Base-by-base conservation (phyloP, 2,329 filamentous ascomycete genomes). In the Beauveria brongniartii region DNA sequence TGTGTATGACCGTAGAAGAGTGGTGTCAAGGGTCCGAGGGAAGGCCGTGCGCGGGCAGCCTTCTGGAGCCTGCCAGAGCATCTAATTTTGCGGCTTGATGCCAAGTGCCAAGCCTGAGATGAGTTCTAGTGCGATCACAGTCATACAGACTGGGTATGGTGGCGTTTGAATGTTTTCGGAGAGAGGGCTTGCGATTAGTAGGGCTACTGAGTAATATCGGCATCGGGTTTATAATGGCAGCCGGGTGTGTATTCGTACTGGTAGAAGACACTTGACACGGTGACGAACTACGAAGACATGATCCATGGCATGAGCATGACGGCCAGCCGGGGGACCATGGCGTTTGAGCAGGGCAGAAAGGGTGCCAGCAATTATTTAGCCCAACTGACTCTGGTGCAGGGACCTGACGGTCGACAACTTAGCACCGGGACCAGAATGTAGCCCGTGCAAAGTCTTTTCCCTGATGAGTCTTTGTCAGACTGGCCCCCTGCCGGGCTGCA, bases 221-320 rank as follows among this genome's bases (percentile, higher is more conserved):
- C 22, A 26, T 43, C 10, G 16, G 22, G 37, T 16, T 37, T 59
- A 59, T 43, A 30, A 34, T 48, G 9, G 12, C 26, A 18, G 55
- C 2, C 24, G 24, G 3, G 24, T 18, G 40, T 37, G 34, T 6
- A 37, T 37, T 37, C 34, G 12, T 37, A 37, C 34, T 37, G 34
- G 30, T 12, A 37, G 10, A 14, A 34, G 30, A 30, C 28, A 30
- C 30, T 34, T 34, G 30, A 34, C 30, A 34, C 30, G 48, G 6
- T 58, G 56, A 52, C 47, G 56, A 59, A 59, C 56, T 22, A 59
- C 30, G 30, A 34, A 34, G 56, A 52, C 56, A 52, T 52, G 56
- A 52, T 44, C 47, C 56, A 52, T 59, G 30, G 56, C 47, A 59
- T 52, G 26, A 51, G 20, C 8, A 58, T 58, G 55, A 50, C 46